phyloP scores from a whole-genome alignment of 371 early-diverging fungal genomes.

The Apophysomyces variabilis region DNA sequence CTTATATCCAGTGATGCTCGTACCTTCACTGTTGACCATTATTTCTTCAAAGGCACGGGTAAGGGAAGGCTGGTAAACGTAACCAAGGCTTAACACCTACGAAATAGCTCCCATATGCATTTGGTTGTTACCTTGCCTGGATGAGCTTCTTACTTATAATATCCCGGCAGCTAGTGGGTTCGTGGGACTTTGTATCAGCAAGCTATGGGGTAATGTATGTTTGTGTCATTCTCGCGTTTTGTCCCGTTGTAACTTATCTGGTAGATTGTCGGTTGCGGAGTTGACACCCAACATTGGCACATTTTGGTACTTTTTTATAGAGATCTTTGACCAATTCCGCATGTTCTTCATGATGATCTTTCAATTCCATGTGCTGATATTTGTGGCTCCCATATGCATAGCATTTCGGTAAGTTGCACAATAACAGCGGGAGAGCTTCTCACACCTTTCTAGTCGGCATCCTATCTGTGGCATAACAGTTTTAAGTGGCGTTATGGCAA shows the following conservation, averaged over 20 bases:
- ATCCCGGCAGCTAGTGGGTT: conserved; percentile 65
- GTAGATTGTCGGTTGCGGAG: conserved; percentile 68
- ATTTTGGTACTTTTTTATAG: conserved; percentile 98
- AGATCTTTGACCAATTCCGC: conserved; percentile 97
- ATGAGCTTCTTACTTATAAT: conserved; percentile 51
- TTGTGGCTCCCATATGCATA: conserved; percentile 80
- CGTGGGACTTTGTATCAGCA: conserved; percentile 73
- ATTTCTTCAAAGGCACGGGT: conserved; percentile 18
- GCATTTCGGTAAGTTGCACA: conserved; percentile 60
- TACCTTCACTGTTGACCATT: conserved; percentile 68
- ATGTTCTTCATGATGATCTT: conserved; percentile 91
- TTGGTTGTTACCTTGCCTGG: conserved; percentile 30
- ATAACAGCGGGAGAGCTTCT: background rate
- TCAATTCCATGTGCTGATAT: conserved; percentile 86
- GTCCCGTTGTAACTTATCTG: background rate
- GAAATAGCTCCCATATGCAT: conserved; percentile 5
- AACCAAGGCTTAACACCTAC: background rate
- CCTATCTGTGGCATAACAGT: conserved; percentile 79
- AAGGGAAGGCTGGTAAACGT: background rate
- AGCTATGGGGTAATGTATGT: conserved; percentile 84
- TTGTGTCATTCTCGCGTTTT: background rate
- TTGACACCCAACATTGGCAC: conserved; percentile 95
- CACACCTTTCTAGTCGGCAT: conserved; percentile 52
- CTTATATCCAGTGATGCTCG: conserved; percentile 83
- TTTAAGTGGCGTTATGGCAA: conserved; percentile 73